Percentiles rank a stretch among this genome's conserved stretches.
These are phyloP conservation scores for Metarhizium album DNA, from an alignment of 2,329 filamentous ascomycete species.

Conservation along the genomic window DNA sequence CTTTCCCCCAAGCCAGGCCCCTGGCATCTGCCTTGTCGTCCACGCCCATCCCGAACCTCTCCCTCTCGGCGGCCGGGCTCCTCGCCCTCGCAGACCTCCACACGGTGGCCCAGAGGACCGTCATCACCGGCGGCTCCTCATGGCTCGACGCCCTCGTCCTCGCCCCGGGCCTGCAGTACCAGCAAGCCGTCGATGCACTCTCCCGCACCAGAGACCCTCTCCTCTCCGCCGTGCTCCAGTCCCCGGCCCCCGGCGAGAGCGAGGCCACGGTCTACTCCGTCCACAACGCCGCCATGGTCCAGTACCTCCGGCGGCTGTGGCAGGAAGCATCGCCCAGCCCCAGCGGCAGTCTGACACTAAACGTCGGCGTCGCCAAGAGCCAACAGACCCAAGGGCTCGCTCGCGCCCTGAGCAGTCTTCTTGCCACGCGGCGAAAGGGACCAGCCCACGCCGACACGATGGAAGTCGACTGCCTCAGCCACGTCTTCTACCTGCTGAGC, in stretches of 20 bases:
- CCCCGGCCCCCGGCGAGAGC: neutral
- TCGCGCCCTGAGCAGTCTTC: conserved; percentile 9
- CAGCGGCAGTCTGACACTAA: conserved; percentile 15
- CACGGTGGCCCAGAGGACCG: conserved; percentile 44
- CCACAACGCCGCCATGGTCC: conserved; percentile 41
- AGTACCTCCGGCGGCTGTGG: conserved; percentile 27
- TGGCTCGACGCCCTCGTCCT: conserved; percentile 47
- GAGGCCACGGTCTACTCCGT: conserved; percentile 23
- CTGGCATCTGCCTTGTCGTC: conserved; percentile 32
- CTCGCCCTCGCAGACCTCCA: conserved; percentile 48
- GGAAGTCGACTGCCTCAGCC: conserved; percentile 35
- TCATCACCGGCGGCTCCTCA: conserved; percentile 43
- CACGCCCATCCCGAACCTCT: conserved; percentile 33
- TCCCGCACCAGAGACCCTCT: conserved; percentile 28
- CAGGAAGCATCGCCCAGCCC: conserved; percentile 11
- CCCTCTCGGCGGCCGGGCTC: conserved; percentile 41
- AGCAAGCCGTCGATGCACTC: conserved; percentile 44
- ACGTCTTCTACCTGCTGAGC: conserved; percentile 36
- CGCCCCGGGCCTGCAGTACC: conserved; percentile 49
- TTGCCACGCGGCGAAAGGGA: neutral
- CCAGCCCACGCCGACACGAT: neutral
- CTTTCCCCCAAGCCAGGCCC: conserved; percentile 7
- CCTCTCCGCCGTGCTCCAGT: conserved; percentile 13
- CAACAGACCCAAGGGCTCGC: conserved; percentile 9
- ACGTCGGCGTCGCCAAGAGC: conserved; percentile 15